Percentiles rank a stretch among this genome's conserved stretches.
Conservation (phyloP, 768 basidiomycete species). For the Mycena albidolilacea region DNA sequence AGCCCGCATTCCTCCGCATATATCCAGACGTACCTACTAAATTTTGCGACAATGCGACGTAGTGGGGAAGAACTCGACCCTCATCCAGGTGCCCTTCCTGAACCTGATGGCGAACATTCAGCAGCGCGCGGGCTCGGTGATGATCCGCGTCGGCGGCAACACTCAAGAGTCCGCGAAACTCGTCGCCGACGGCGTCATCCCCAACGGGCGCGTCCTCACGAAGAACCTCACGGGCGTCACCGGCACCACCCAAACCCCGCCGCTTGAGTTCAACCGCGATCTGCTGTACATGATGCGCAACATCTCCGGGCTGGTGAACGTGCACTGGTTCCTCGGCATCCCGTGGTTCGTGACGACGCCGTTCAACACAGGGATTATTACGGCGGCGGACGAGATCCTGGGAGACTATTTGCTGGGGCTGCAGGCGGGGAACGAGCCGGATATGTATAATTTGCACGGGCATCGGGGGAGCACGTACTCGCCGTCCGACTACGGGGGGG, state of each 20-base stretch:
- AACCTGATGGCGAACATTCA: constrained; percentile 83
- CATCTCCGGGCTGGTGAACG: constrained; percentile 57
- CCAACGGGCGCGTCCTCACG: constrained; percentile 54
- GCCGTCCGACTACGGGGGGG: constrained; percentile 7
- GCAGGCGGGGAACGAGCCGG: neutral
- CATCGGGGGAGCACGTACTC: neutral
- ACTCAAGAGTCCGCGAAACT: constrained; percentile 37
- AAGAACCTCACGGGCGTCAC: constrained; percentile 33
- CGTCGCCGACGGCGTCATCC: constrained; percentile 58
- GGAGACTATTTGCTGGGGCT: constrained; percentile 20
- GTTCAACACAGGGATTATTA: constrained; percentile 9
- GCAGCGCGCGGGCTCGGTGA: constrained; percentile 72
- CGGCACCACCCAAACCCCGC: constrained; percentile 61
- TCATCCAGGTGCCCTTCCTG: constrained; percentile 73
- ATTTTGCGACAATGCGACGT: constrained; percentile 41
- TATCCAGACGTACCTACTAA: neutral
- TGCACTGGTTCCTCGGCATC: constrained; percentile 63
- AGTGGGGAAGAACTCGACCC: constrained; percentile 51
- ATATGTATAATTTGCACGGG: neutral
- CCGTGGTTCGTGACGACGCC: constrained; percentile 28
- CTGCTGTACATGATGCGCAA: constrained; percentile 67
- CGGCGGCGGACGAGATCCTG: constrained; percentile 21
- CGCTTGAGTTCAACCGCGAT: constrained; percentile 63
- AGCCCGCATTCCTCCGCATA: constrained; percentile 42
- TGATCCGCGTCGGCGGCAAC: constrained; percentile 51